Evolutionary conservation across 768 basidiomycete species (phyloP).

Genomic region (Leccinellum rugosiceps): DNA sequence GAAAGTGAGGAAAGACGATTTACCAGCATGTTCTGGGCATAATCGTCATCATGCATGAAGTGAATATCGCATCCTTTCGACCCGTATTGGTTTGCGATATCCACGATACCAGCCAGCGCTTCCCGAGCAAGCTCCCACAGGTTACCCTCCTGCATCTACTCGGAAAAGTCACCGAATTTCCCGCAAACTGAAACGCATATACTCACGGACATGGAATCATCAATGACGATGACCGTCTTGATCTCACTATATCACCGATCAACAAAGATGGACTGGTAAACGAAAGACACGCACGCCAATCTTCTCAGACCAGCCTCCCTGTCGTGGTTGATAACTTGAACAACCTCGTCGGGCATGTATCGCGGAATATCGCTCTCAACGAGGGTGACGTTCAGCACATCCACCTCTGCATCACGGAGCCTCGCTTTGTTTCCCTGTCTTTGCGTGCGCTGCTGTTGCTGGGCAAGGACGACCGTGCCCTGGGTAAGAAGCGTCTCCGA

Average conservation of each 20-base stretch:
- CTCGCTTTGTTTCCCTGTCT: background rate
- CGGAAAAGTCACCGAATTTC: background rate
- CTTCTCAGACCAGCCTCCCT: constrained; percentile 20
- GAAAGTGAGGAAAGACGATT: background rate
- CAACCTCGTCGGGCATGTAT: constrained; percentile 15
- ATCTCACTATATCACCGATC: constrained; percentile 28
- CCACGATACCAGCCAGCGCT: constrained; percentile 40
- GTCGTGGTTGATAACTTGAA: constrained; percentile 4
- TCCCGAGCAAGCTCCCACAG: constrained; percentile 40
- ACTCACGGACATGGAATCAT: constrained; percentile 40
- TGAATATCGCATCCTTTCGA: constrained; percentile 40
- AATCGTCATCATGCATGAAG: constrained; percentile 38
- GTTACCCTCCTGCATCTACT: constrained; percentile 38
- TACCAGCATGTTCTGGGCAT: constrained; percentile 28
- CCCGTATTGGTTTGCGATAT: constrained; percentile 35
- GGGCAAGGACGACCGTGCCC: constrained; percentile 31
- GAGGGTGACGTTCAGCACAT: constrained; percentile 26
- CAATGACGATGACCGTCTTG: constrained; percentile 42
- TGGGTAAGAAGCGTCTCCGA: constrained; percentile 15
- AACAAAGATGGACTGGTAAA: background rate
- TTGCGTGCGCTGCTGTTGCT: constrained; percentile 10
- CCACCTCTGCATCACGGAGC: constrained; percentile 9
- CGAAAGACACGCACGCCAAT: constrained; percentile 25
- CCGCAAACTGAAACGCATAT: background rate
- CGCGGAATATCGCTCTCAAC: constrained; percentile 28